Conservation (phyloP, 768 basidiomycete genomes). For the Gloeopeniophorella convolvens region DNA sequence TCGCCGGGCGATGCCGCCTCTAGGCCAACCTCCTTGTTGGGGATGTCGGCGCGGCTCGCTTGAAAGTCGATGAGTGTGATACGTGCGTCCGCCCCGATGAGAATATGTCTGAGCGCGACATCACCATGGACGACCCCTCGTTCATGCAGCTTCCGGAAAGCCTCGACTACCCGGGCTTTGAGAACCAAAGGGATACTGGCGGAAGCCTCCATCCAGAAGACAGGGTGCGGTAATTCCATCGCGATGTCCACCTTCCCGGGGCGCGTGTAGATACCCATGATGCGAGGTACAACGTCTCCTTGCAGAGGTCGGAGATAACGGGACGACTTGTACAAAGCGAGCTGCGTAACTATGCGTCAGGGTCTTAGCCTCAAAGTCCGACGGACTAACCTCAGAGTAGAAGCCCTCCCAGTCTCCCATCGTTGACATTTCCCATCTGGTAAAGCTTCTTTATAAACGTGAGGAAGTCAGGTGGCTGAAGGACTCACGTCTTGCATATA, state of each 20-base stretch:
- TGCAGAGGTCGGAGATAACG: conserved; percentile 44
- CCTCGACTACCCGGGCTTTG: conserved; percentile 46
- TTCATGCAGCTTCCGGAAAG: conserved; percentile 39
- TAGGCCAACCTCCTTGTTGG: conserved; percentile 32
- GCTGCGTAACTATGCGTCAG: conserved; percentile 29
- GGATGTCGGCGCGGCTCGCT: conserved; percentile 29
- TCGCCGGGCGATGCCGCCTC: conserved; percentile 34
- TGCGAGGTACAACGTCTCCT: conserved; percentile 43
- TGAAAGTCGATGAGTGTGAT: conserved; percentile 47
- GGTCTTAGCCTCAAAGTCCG: conserved; percentile 3
- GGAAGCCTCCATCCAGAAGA: conserved; percentile 58
- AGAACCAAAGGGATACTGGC: conserved; percentile 47
- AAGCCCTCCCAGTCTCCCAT: conserved; percentile 35
- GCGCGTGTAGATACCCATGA: conserved; percentile 44
- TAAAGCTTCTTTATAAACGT: neutral
- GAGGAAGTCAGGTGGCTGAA: neutral
- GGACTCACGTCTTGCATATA: conserved; percentile 15
- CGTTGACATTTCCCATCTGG: conserved; percentile 30
- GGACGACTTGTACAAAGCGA: conserved; percentile 43
- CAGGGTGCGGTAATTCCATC: conserved; percentile 50
- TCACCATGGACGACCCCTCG: conserved; percentile 30
- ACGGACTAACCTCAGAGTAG: conserved; percentile 31
- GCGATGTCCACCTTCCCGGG: conserved; percentile 36
- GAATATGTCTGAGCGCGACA: conserved; percentile 37
- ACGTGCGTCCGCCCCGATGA: conserved; percentile 45